Base-by-base conservation (phyloP, 2,329 filamentous ascomycete species). In the Periglandula ipomoeae region DNA sequence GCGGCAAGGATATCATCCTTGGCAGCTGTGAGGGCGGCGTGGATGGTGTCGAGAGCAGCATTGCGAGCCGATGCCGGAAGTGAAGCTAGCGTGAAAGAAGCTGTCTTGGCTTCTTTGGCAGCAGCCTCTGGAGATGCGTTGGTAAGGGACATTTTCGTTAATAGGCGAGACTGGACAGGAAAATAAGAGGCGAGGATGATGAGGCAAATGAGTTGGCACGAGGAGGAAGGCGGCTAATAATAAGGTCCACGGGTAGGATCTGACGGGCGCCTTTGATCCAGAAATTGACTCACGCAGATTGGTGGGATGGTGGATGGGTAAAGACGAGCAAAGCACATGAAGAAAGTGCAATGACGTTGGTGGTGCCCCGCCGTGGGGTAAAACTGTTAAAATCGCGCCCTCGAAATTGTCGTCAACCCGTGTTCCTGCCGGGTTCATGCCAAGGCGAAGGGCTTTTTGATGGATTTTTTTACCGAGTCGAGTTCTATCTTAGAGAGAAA, bases 61-160 rank as follows among this genome's bases (percentile, higher is more conserved):
- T 97, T 95, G 61, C 93, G 85, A 22, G 84, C 84, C 37, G 76
- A 69, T 35, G 81, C 79, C 3, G 89, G 78, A 44, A 97, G 81
- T 2, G 87, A 86, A 44, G 89, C 89, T 40, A 98, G 81, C 46
- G 81, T 79, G 62, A 89, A 85, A 27, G 93, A 95, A 15, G 91
- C 88, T 42, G 78, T 70, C 61, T 89, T 89, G 53, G 91, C 91
- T 43, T 84, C 78, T 59, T 75, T 76, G 34, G 91, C 91, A 46
- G 87, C 86, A 55, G 89, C 82, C 48, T 79, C 72, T 43, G 91
- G 87, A 27, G 84, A 85, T 47, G 86, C 87, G 65, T 87, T 90
- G 44, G 90, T 95, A 51, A 96, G 76, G 56, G 91, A 95, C 93
- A 97, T 95, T 55, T 11, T 27, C 38, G 17, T 17, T 7, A 20